A percentile compares a stretch with the other conserved stretches of the same genome.
These are phyloP conservation scores for Tripterygium wilfordii DNA, from an alignment of 177 flowering plant species.

Conservation along the genomic window DNA sequence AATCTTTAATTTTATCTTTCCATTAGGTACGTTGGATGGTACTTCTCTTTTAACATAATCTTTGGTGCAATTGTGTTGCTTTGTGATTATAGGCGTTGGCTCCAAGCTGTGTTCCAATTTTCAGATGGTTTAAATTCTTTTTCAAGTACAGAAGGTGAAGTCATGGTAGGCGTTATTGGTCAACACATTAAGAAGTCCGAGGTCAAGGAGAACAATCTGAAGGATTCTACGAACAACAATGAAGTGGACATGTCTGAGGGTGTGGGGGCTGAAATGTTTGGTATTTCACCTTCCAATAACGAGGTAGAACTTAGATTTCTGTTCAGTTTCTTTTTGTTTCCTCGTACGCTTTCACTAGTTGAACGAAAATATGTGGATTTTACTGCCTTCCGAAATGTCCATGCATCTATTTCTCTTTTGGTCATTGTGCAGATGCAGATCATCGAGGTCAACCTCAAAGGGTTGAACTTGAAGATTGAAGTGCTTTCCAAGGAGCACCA, in stretches of 20 bases:
- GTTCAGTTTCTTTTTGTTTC: no score
- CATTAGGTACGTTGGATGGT: no score
- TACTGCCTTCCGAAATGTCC: no score
- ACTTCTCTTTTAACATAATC: not conserved
- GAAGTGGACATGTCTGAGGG: conserved; percentile 82
- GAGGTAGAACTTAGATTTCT: conserved; percentile 49
- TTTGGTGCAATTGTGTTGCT: conserved; percentile 8
- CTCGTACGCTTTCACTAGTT: no score
- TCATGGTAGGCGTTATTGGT: conserved; percentile 8
- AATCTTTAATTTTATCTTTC: no score
- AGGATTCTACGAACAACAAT: conserved; percentile 16
- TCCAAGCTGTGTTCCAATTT: conserved; percentile 70
- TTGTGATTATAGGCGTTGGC: conserved; percentile 70
- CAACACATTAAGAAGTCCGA: conserved; percentile 13
- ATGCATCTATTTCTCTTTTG: no score
- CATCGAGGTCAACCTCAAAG: conserved; percentile 39
- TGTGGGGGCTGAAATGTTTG: conserved; percentile 86
- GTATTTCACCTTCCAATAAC: conserved; percentile 32
- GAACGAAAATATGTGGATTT: no score
- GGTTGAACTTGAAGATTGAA: conserved; percentile 48
- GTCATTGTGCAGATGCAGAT: no score
- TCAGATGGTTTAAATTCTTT: conserved; percentile 13
- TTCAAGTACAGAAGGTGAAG: conserved; percentile 13
- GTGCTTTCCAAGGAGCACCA: conserved; percentile 70
- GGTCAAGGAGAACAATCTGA: conserved; percentile 9